Conservation (phyloP, 495 filamentous ascomycete species). For the Astrocystis sublimbata region DNA sequence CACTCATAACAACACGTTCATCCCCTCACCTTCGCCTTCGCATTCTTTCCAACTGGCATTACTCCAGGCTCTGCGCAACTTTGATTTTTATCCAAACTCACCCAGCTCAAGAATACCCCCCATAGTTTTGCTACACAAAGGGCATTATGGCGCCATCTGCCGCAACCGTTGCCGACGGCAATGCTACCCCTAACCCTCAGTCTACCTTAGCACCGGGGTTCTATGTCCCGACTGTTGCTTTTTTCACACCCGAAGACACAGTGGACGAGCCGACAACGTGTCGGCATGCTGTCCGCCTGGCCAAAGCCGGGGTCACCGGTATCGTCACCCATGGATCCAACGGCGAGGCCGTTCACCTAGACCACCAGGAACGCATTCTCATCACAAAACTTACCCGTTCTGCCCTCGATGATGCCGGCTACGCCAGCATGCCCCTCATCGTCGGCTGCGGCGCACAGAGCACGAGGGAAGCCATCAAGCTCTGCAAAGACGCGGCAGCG, state of each 20-base stretch:
- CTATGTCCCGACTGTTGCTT: conserved; percentile 69
- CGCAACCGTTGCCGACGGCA: background rate
- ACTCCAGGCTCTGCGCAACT: too few relatives aligned
- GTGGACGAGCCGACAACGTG: conserved; percentile 69
- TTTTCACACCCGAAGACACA: conserved; percentile 57
- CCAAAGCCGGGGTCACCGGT: conserved; percentile 73
- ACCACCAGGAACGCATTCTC: conserved; percentile 63
- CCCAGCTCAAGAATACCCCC: background rate
- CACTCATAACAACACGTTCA: background rate
- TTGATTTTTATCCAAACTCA: too few relatives aligned
- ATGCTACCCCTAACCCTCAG: conserved; percentile 44
- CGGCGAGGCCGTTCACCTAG: conserved; percentile 80
- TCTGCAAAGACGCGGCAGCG: conserved; percentile 70
- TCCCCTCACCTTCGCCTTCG: background rate
- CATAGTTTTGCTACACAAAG: background rate
- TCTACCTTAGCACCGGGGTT: conserved; percentile 49
- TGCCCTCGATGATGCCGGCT: conserved; percentile 63
- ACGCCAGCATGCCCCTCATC: conserved; percentile 67
- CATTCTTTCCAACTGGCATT: too few relatives aligned
- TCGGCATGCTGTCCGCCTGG: conserved; percentile 77
- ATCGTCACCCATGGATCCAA: conserved; percentile 85
- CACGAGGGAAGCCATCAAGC: conserved; percentile 74
- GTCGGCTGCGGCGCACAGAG: conserved; percentile 82
- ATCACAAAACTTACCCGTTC: conserved; percentile 74
- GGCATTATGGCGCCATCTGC: conserved; percentile 7